Evolutionary conservation across 441 rosid genomes (phyloP), one percentile per base, ranked within the genome.

Genomic region (Breynia disticha): DNA sequence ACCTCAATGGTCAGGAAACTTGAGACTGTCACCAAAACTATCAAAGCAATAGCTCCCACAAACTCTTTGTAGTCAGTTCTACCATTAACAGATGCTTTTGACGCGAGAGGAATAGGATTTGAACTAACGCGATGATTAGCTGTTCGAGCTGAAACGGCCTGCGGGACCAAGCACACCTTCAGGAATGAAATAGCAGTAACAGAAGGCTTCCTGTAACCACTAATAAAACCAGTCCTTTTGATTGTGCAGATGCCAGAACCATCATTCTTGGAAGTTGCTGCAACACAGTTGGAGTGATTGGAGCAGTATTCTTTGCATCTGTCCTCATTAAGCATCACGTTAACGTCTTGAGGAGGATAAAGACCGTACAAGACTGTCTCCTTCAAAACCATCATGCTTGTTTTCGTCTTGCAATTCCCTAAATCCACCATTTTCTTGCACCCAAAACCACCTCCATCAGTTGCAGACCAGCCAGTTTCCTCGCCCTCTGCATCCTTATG

Each of bases 201-300:
- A 17, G 68, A 63, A 54, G 72, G 76, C 19, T 55, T 55, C 63
- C 38, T 45, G 14, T 71, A 75, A 32, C 79, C 79, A 52, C 67
- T 60, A 24, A 71, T 44, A 52, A 65, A 71, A 48, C 66, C 52
- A 12, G 70, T 68, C 53, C 70, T 43, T 61, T 65, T 71, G 64
- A 75, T 18, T 0, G 74, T 57, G 64, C 76, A 75, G 38, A 65
- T 56, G 28, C 74, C 69, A 0, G 79, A 62, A 48, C 79, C 79
- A 58, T 75, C 74, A 46, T 71, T 68, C 35, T 55, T 68, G 16
- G 67, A 68, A 50, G 79, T 71, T 46, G 50, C 70, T 55, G 74
- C 72, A 50, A 63, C 46, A 39, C 79, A 68, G 22, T 35, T 59
- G 16, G 60, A 22, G 50, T 75, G 74, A 47, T 61, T 67, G 47